Evolutionary conservation across 2,329 filamentous ascomycete genomes (phyloP), one percentile per base, ranked within the genome.

Genomic region (Teratosphaeria viscida): DNA sequence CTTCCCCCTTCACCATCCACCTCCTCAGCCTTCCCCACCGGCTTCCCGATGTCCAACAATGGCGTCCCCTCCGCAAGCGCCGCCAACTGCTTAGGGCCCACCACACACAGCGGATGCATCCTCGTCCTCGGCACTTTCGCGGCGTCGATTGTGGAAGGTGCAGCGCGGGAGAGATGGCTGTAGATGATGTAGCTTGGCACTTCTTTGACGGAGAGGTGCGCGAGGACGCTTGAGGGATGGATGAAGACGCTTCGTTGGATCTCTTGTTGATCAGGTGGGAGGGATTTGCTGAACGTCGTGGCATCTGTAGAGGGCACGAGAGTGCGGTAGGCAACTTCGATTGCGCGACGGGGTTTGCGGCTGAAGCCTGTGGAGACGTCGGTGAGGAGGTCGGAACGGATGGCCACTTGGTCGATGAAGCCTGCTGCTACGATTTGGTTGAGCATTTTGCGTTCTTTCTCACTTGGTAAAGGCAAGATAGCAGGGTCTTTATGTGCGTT

Each of bases 331-430:
- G 92, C 89, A 2, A 97, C 89, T 66, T 97, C 91, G 64, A 94
- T 95, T 1, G 92, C 89, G n/a, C 91, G 84, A 56, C 84, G 85
- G 0, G 92, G 89, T 62, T 88, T 90, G 19, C 87, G 81, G 54
- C 79, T 75, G 57, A 63, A 63, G 1, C 60, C 58, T 62, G 87
- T 85, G 0, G 86, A 85, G 0, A 89, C 88, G 12, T 81, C 81
- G 14, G 23, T 32, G 23, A 90, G 81, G n/a, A 90, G 78, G 73
- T 99, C 92, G 3, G 89, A 90, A 61, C 94, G 89, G 66, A 97
- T 91, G 54, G 94, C 94, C 49, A 99, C 83, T 66, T 96, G 89
- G 74, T 99, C 94, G 68, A 97, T 85, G 76, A 96, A 97, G 0
- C 92, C 94, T 0, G 90, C 88, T 0, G 92, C 90, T 26, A 90